A percentile compares a stretch with the other conserved stretches of the same genome.
Evolutionary conservation across 345 rosid genomes (phyloP).

Genomic region (Syzygium aromaticum): DNA sequence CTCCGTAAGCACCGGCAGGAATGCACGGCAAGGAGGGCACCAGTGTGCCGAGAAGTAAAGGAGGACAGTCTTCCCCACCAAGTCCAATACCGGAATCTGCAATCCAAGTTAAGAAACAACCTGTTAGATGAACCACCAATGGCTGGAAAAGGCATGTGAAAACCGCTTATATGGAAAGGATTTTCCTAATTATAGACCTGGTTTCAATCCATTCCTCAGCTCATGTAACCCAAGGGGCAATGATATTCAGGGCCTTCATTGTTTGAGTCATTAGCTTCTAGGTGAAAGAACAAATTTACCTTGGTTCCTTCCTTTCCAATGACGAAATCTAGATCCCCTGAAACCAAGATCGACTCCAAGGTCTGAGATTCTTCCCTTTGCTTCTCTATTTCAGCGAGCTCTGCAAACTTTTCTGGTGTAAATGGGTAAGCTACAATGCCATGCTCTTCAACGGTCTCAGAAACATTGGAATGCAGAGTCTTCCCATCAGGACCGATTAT

Average conservation of each 20-base stretch:
- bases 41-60: conserved; percentile 37
- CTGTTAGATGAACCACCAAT: background rate
- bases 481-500: conserved; percentile 28
- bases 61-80: conserved; percentile 31
- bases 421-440: conserved; percentile 33
- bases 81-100: conserved; percentile 27
- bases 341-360: conserved; percentile 23
- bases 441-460: conserved; percentile 17
- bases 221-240: background rate
- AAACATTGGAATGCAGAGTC: conserved; percentile 19
- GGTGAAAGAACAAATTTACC: conserved; percentile 7
- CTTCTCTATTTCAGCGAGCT: conserved; percentile 19
- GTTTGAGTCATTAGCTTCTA: background rate
- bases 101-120: background rate
- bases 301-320: conserved; percentile 17
- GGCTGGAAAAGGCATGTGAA: background rate
- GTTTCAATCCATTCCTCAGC: background rate
- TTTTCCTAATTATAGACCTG: background rate
- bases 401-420: conserved; percentile 22
- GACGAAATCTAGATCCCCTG: conserved; percentile 19
- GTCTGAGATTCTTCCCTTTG: conserved; percentile 26
- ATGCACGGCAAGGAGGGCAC: conserved; percentile 34
- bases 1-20: conserved; percentile 24
- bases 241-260: background rate
- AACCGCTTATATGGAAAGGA: background rate